Base-by-base conservation (phyloP, 495 filamentous ascomycete genomes). In the Diplogelasinospora grovesii region DNA sequence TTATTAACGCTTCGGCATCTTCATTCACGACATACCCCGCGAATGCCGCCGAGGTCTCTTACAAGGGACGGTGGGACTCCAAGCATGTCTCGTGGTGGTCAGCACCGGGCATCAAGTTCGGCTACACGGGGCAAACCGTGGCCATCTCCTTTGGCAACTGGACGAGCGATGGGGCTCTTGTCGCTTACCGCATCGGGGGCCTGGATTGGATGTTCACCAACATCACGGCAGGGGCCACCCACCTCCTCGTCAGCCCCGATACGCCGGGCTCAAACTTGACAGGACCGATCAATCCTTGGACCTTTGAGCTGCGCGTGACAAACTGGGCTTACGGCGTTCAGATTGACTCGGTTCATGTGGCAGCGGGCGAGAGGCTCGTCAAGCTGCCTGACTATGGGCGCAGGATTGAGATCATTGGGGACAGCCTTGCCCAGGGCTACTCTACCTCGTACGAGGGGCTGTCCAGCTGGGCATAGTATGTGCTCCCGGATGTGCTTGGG, bases 51-150 rank as follows among this genome's bases (percentile, higher is more conserved):
- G 77, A 84, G 49, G 64, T 85, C n/a, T 75, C 77, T 0, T 84
- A 82, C 62, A 80, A 82, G 50, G 81, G 81, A 3, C 67, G 80
- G 30, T 84, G 80, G 81, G 79, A 84, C 60, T 76, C 73, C 14
- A 68, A 78, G 39, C 67, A 78, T 45, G 70, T 80, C 34, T 82
- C 78, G 2, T 85, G 77, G 76, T 80, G 66, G 78, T 74, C 70
- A 24, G 76, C 75, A 11, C 78, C 77, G 0, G 80, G 79, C 5
- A 58, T 83, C 47, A 77, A 80, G 45, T 74, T 82, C 40, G 71
- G 74, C 33, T 86, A 83, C 51, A 75, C 75, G 4, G 79, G 79
- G n/a, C 52, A 69, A 23, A 73, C 72, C 20, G 72, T 82, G 13
- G 81, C 80, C 21, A 69, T 83, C 29, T 75, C 69, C 9, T 84